These are phyloP conservation scores for Verticillium nonalfalfae DNA, from an alignment of 2,329 filamentous ascomycete species.

Conservation along the genomic window DNA sequence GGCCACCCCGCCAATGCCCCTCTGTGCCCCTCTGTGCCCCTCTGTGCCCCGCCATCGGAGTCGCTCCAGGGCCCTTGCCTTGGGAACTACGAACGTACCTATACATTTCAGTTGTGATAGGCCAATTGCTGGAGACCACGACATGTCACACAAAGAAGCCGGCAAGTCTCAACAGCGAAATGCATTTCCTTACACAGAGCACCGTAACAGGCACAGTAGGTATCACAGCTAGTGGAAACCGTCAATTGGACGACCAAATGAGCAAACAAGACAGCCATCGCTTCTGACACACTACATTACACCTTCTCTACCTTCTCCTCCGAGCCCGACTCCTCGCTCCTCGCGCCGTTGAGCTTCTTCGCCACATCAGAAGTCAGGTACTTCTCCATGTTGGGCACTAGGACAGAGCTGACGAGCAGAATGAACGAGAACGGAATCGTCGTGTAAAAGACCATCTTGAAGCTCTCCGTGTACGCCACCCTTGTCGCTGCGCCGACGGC, in stretches of 20 bases:
- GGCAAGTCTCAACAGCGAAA: too few species aligned
- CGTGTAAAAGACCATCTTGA: conserved; percentile 34
- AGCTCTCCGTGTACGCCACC: conserved; percentile 34
- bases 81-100: not conserved
- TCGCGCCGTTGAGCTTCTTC: conserved; percentile 28
- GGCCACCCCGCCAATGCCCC: conserved; percentile 9
- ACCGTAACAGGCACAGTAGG: not conserved
- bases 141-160: not conserved
- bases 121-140: not conserved
- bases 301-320: not conserved
- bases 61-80: not conserved
- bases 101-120: not conserved
- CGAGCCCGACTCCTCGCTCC: not conserved
- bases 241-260: too few species aligned
- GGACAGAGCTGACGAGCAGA: conserved; percentile 26
- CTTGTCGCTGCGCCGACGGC: conserved; percentile 26
- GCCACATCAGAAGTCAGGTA: conserved; percentile 35
- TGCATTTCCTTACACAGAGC: not conserved
- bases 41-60: conserved; percentile 13
- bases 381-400: conserved; percentile 34
- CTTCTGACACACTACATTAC: not conserved
- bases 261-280: conserved; percentile 3
- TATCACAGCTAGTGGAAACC: not conserved
- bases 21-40: not conserved
- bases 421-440: conserved; percentile 32